A percentile compares a stretch with the other conserved stretches of the same genome.
phyloP scores from a whole-genome alignment of 192 early-diverging fungal genomes.

The Linderina pennispora region DNA sequence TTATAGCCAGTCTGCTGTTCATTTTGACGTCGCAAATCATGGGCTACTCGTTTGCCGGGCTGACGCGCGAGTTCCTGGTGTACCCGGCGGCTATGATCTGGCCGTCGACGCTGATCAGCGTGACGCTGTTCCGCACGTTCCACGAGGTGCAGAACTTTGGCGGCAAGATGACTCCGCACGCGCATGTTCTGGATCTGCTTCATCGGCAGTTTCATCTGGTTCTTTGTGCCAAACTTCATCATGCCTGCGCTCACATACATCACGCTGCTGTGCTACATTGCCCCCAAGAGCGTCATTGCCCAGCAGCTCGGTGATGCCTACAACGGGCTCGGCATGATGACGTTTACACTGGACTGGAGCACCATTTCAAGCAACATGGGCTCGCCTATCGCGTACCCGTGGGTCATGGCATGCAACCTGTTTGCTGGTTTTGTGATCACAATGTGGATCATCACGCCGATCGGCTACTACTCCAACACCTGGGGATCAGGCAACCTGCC shows the following conservation, averaged over 20 bases:
- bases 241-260: slow-evolving; percentile 62
- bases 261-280: slow-evolving; percentile 56
- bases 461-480: slow-evolving; percentile 61
- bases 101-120: slow-evolving; percentile 71
- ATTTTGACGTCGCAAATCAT: slow-evolving; percentile 65
- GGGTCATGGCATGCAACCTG: slow-evolving; percentile 63
- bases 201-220: slow-evolving; percentile 45
- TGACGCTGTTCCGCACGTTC: slow-evolving; percentile 72
- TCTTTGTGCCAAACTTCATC: slow-evolving; percentile 60
- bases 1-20: slow-evolving; percentile 57
- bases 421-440: slow-evolving; percentile 63
- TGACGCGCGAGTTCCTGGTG: slow-evolving; percentile 71
- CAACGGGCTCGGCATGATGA: slow-evolving; percentile 63
- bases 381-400: slow-evolving; percentile 70
- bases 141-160: slow-evolving; percentile 61
- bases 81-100: slow-evolving; percentile 82
- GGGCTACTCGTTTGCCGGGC: slow-evolving; percentile 64
- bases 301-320: slow-evolving; percentile 44
- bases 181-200: slow-evolving; percentile 50
- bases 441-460: slow-evolving; percentile 71
- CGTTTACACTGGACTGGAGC: slow-evolving; percentile 73
- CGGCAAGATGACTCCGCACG: slow-evolving; percentile 47
- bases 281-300: slow-evolving; percentile 35
- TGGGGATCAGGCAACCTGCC: slow-evolving; percentile 56
- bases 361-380: slow-evolving; percentile 49